A percentile compares a stretch with the other conserved stretches of the same genome.
These are phyloP conservation scores for Lablab purpureus DNA, from an alignment of 306 rosid species.

Conservation along the genomic window DNA sequence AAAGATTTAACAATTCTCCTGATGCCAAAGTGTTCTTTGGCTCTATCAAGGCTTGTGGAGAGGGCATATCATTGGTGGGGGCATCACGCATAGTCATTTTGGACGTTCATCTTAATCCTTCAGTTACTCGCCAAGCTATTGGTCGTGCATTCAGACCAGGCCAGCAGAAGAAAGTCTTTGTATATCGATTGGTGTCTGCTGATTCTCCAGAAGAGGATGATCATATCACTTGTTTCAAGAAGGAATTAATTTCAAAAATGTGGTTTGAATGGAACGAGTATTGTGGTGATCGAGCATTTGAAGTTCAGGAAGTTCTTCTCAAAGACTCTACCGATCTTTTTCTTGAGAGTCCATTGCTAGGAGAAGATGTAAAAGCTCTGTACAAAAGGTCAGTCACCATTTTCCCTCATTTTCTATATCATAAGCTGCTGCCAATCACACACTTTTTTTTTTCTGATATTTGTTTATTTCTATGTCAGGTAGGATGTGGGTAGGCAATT, in stretches of 20 bases:
- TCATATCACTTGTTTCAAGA: constrained; percentile 74
- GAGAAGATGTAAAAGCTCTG: constrained; percentile 71
- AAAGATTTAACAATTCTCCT: constrained; percentile 76
- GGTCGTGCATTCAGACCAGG: constrained; percentile 98
- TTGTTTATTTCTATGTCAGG: constrained; percentile 56
- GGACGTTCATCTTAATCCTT: constrained; percentile 92
- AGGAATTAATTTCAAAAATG: constrained; percentile 84
- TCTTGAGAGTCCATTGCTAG: constrained; percentile 62
- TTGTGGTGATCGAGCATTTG: constrained; percentile 68
- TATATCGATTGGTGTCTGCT: constrained; percentile 78
- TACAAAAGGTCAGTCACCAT: constrained; percentile 72
- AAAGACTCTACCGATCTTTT: constrained; percentile 75
- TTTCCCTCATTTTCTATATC: constrained; percentile 8
- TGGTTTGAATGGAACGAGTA: constrained; percentile 98
- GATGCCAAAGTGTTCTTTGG: constrained; percentile 89
- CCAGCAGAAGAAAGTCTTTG: constrained; percentile 72
- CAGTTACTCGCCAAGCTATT: constrained; percentile 93
- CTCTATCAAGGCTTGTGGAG: constrained; percentile 97
- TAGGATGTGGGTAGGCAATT: constrained; percentile 39
- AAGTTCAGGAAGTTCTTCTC: constrained; percentile 60
- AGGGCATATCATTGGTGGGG: constrained; percentile 96
- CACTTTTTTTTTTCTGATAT: constrained; percentile 34
- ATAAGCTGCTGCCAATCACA: not conserved
- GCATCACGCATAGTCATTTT: constrained; percentile 89
- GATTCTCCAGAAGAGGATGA: constrained; percentile 89